Percentiles rank a stretch among this genome's conserved stretches.
phyloP scores from a whole-genome alignment of 257 asterid genomes.

The Solanum sitiens region DNA sequence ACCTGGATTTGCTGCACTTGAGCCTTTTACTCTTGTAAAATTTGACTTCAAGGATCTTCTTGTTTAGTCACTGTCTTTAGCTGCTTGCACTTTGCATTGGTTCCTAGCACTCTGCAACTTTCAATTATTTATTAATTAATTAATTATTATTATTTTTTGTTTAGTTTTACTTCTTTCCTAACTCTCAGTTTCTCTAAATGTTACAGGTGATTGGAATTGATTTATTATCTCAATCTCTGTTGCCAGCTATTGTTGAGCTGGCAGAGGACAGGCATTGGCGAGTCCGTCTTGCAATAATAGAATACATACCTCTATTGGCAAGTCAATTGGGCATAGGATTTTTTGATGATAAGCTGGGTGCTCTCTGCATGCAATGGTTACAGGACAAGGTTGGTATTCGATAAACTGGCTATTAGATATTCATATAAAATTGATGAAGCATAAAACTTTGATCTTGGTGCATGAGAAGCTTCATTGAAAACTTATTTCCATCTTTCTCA shows the following conservation, averaged over 20 bases:
- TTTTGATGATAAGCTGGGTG: constrained; percentile 79
- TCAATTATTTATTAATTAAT: background rate
- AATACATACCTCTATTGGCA: constrained; percentile 74
- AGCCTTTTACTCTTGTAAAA: background rate
- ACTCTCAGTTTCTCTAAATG: background rate
- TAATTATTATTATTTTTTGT: background rate
- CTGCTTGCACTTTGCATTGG: background rate
- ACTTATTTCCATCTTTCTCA: background rate
- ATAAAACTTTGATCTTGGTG: background rate
- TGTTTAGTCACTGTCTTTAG: background rate
- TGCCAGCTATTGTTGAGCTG: constrained; percentile 83
- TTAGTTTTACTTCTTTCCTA: background rate
- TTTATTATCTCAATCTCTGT: constrained; percentile 63
- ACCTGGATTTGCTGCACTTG: background rate
- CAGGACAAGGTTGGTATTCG: constrained; percentile 56
- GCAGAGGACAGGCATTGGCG: constrained; percentile 93
- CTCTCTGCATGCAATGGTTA: constrained; percentile 88
- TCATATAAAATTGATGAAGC: background rate
- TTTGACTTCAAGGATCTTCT: background rate
- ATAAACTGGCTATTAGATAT: background rate
- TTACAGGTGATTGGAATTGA: constrained; percentile 75
- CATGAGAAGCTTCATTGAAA: background rate
- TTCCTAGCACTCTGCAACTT: background rate
- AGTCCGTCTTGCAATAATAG: constrained; percentile 77
- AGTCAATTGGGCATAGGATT: constrained; percentile 75